These are phyloP conservation scores for Nicotiana otophora DNA, from an alignment of 257 asterid genomes.

Conservation along the genomic window DNA sequence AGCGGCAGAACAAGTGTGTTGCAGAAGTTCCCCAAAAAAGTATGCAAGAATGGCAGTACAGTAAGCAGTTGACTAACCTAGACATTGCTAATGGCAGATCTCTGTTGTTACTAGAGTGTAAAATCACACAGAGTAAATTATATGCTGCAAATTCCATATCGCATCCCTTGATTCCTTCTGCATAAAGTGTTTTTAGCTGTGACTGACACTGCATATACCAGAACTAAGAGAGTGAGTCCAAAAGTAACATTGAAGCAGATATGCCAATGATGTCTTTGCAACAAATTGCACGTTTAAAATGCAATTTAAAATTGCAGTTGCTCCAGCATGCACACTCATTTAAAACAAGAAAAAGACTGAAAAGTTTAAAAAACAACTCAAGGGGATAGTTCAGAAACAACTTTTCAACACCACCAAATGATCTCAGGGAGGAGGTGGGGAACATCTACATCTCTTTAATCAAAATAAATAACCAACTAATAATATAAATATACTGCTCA, in stretches of 20 bases:
- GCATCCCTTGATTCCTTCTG: constrained; percentile 91
- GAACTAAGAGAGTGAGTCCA: constrained; percentile 18
- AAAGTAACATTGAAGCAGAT: neutral
- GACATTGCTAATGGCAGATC: constrained; percentile 96
- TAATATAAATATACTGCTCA: neutral
- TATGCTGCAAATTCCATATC: constrained; percentile 92
- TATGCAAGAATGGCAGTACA: constrained; percentile 2
- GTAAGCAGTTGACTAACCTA: constrained; percentile 49
- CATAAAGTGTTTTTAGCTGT: constrained; percentile 84
- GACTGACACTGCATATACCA: constrained; percentile 86
- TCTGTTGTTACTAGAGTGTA: constrained; percentile 85
- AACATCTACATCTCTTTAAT: neutral
- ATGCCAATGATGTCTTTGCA: neutral
- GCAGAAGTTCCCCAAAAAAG: neutral
- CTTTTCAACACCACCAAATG: neutral
- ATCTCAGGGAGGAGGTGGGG: neutral
- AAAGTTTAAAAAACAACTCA: neutral
- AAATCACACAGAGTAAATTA: constrained; percentile 79
- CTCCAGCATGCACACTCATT: neutral
- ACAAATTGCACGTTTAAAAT: neutral
- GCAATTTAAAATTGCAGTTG: neutral
- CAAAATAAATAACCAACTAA: neutral
- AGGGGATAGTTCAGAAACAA: neutral
- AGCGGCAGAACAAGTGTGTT: neutral
- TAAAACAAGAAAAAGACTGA: neutral